phyloP scores from a whole-genome alignment of 108 stramenopile genomes.

The Cafeteria roenbergensis region DNA sequence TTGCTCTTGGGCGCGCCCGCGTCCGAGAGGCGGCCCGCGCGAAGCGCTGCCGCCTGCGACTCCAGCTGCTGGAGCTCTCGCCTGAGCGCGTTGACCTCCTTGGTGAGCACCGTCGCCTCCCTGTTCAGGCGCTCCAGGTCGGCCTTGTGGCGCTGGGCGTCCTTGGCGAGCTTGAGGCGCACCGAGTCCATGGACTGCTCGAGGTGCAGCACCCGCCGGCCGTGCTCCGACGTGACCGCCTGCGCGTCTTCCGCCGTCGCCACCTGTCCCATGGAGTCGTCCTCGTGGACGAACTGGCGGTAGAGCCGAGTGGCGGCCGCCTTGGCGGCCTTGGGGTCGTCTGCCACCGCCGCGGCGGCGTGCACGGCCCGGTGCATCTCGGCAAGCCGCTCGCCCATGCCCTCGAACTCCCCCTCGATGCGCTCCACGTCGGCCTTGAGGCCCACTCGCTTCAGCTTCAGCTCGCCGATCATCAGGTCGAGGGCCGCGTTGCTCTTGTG shows the following conservation, averaged over 20 bases:
- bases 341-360: slow-evolving; percentile 1
- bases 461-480: slow-evolving; percentile 54
- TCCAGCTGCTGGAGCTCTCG: neutral
- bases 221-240: slow-evolving; percentile 42
- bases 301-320: slow-evolving; percentile 30
- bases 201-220: slow-evolving; percentile 40
- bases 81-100: slow-evolving; percentile 45
- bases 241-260: slow-evolving; percentile 11
- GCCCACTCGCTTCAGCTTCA: slow-evolving; percentile 45
- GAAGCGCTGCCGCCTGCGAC: too few species aligned
- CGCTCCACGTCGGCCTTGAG: slow-evolving; percentile 16
- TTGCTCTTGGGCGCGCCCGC: neutral
- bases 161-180: slow-evolving; percentile 34
- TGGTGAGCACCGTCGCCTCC: slow-evolving; percentile 39
- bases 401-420: slow-evolving; percentile 24
- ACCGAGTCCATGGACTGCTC: slow-evolving; percentile 38
- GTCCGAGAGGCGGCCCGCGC: neutral
- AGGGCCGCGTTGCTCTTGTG: slow-evolving; percentile 49
- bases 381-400: slow-evolving; percentile 25
- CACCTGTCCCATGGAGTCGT: neutral
- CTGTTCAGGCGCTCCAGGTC: slow-evolving; percentile 37
- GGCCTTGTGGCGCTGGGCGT: slow-evolving; percentile 28
- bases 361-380: slow-evolving; percentile 26
- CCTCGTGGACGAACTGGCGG: slow-evolving; percentile 33
- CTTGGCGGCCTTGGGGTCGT: slow-evolving; percentile 29